Evolutionary conservation across 2,329 filamentous ascomycete species (phyloP).

Genomic region (Kalaharituber pfeilii): DNA sequence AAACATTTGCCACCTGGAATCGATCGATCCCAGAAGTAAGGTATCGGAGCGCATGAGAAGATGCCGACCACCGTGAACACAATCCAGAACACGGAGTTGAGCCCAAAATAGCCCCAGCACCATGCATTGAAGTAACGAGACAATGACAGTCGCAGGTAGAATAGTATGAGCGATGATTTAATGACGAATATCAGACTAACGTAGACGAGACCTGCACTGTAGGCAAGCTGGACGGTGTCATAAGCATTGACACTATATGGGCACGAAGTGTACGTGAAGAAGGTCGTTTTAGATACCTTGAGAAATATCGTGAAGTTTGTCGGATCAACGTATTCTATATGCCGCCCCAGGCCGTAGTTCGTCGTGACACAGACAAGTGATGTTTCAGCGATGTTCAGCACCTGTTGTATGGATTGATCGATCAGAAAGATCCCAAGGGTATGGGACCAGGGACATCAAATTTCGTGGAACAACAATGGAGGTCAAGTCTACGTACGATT

Average conservation of each 20-base stretch:
- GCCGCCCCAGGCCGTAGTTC: not conserved
- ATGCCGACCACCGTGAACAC: conserved; percentile 27
- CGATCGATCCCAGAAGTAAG: conserved; percentile 24
- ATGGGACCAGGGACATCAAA: not conserved
- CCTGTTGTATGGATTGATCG: not conserved
- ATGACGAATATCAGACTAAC: conserved; percentile 28
- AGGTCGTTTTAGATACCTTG: not conserved
- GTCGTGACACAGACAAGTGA: not conserved
- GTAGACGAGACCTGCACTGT: conserved; percentile 23
- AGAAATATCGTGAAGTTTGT: not conserved
- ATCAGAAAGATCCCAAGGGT: not conserved
- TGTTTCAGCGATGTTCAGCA: not conserved
- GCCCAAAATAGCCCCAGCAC: conserved; percentile 24
- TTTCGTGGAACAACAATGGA: not conserved
- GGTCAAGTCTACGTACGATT: not conserved
- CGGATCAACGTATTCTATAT: not conserved
- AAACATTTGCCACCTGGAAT: conserved; percentile 29
- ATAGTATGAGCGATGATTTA: conserved; percentile 30
- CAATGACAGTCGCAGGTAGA: conserved; percentile 27
- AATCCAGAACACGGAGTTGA: conserved; percentile 25
- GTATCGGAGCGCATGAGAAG: conserved; percentile 29
- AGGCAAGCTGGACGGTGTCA: not conserved
- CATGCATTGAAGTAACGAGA: conserved; percentile 24
- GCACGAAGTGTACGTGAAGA: not conserved
- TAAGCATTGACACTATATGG: not conserved